These are phyloP conservation scores for Helichrysum umbraculigerum DNA, from an alignment of 129 eudicot genomes.

Conservation along the genomic window DNA sequence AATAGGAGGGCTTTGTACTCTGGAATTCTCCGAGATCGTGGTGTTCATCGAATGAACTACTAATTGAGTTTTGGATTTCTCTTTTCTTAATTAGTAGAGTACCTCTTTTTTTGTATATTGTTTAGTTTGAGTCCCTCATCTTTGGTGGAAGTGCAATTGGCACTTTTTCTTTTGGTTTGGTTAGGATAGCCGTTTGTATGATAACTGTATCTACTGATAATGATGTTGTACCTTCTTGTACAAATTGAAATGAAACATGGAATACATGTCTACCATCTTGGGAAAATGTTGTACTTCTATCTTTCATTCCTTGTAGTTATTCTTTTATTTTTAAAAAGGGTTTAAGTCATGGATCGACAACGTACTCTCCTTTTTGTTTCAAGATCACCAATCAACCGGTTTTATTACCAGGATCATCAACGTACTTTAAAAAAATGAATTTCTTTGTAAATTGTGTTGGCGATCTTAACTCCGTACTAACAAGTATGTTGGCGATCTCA, in stretches of 20 bases:
- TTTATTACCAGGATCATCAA: too few relatives aligned
- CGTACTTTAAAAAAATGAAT: too few relatives aligned
- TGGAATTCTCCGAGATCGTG: constrained; percentile 76
- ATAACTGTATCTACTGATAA: background rate
- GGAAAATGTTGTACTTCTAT: background rate
- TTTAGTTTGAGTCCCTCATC: constrained; percentile 27
- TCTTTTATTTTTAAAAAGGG: too few relatives aligned
- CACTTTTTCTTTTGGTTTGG: background rate
- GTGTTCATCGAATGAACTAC: constrained; percentile 48
- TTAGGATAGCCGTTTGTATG: background rate
- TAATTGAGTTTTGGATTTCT: constrained; percentile 29
- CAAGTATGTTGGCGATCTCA: too few relatives aligned
- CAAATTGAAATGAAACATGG: constrained; percentile 25
- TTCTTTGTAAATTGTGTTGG: too few relatives aligned
- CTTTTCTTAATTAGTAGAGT: background rate
- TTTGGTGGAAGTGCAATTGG: constrained; percentile 10
- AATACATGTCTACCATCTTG: background rate
- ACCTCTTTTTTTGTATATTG: constrained; percentile 19
- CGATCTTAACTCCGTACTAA: too few relatives aligned
- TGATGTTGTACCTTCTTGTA: constrained; percentile 17
- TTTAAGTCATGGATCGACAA: too few relatives aligned
- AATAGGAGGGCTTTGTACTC: constrained; percentile 73
- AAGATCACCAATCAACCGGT: too few relatives aligned
- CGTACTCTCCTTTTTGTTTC: too few relatives aligned
- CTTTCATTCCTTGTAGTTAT: too few relatives aligned